Percentiles rank a stretch among this genome's conserved stretches.
These are phyloP conservation scores for Neocatenulostroma microsporum DNA, from an alignment of 2,329 filamentous ascomycete genomes.

Conservation along the genomic window DNA sequence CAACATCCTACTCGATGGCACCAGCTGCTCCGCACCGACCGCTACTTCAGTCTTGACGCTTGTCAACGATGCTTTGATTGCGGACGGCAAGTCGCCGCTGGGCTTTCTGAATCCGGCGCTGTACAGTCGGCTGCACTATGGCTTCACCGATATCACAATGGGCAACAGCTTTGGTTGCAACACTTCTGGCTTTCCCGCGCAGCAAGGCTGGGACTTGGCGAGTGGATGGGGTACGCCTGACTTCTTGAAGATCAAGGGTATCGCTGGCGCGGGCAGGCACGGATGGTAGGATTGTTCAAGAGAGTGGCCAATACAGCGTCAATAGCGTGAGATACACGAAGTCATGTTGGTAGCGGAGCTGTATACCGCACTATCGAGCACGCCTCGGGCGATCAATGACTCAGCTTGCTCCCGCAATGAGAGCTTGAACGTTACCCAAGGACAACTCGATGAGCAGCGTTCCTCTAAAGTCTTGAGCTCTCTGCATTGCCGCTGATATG, in stretches of 20 bases:
- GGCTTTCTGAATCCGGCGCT: slow-evolving; percentile 57
- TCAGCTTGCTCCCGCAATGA: no score
- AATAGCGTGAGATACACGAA: no score
- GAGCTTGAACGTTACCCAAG: no score
- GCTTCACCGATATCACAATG: slow-evolving; percentile 41
- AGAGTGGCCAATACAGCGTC: no score
- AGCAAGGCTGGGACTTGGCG: background rate
- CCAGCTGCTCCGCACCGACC: slow-evolving; percentile 49
- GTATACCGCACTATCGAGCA: no score
- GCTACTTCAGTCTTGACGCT: slow-evolving; percentile 53
- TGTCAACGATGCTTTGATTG: slow-evolving; percentile 53
- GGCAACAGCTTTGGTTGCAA: no score
- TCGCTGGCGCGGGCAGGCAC: background rate
- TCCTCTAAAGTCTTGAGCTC: no score
- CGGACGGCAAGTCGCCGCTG: slow-evolving; percentile 41
- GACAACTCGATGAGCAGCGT: no score
- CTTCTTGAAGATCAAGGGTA: background rate
- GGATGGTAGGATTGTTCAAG: no score
- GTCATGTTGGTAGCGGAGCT: no score
- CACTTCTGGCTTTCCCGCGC: background rate
- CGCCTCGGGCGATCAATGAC: no score
- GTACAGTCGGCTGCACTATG: slow-evolving; percentile 32
- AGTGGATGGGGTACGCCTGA: background rate
- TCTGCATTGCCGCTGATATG: no score
- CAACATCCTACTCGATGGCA: slow-evolving; percentile 41